A percentile compares a stretch with the other conserved stretches of the same genome.
These are phyloP conservation scores for Boletus tylopilopsis DNA, from an alignment of 768 basidiomycete species.

Conservation along the genomic window DNA sequence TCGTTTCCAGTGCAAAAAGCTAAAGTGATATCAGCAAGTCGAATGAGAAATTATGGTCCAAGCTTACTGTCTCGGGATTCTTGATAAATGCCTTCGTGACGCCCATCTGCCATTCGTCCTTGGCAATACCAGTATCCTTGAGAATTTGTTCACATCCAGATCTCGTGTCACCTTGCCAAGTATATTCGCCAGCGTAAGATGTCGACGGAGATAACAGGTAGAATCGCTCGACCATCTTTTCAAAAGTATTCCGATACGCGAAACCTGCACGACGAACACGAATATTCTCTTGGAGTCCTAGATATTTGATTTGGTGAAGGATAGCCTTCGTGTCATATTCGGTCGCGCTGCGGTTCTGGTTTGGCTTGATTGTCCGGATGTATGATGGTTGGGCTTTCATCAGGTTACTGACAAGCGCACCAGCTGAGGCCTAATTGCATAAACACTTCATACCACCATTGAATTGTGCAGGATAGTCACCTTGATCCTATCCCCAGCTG, in stretches of 20 bases:
- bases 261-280: constrained; percentile 96
- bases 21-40: constrained; percentile 29
- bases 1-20: constrained; percentile 97
- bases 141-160: constrained; percentile 92
- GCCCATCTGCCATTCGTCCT: constrained; percentile 99
- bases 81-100: constrained; percentile 99
- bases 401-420: constrained; percentile 93
- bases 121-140: constrained; percentile 91
- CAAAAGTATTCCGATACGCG: constrained; percentile 96
- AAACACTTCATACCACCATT: not conserved
- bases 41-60: not conserved
- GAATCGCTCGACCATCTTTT: constrained; percentile 99
- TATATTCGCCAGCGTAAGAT: constrained; percentile 98
- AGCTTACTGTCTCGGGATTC: constrained; percentile 90
- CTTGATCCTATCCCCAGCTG: constrained; percentile 98
- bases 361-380: constrained; percentile 99
- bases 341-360: constrained; percentile 87
- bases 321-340: constrained; percentile 96
- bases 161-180: constrained; percentile 86
- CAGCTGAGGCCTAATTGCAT: constrained; percentile 70
- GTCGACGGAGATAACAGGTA: constrained; percentile 93
- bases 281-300: constrained; percentile 97
- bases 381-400: constrained; percentile 98
- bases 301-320: constrained; percentile 98
- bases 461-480: constrained; percentile 33